Evolutionary conservation across 73 alveolate species (phyloP).

Genomic region (Paramecium tetraurelia): DNA sequence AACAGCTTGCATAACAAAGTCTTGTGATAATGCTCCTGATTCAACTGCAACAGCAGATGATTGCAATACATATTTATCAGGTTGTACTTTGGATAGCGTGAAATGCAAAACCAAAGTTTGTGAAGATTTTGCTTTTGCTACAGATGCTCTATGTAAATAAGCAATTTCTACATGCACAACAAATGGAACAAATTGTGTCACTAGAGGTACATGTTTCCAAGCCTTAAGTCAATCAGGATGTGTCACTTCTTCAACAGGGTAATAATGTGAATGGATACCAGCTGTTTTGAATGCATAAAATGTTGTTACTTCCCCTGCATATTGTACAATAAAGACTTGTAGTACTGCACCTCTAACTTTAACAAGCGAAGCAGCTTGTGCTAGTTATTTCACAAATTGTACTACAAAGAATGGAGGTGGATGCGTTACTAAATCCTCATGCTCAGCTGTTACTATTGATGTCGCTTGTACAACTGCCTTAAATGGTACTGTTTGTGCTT

Average conservation of each 20-base stretch:
- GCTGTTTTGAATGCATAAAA: not conserved
- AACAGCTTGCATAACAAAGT: not conserved
- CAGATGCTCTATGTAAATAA: not conserved
- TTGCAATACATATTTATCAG: not conserved
- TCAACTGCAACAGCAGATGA: not conserved
- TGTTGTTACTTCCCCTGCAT: not conserved
- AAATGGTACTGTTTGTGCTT: not conserved
- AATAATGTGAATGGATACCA: not conserved
- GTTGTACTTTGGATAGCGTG: not conserved
- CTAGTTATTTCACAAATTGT: not conserved
- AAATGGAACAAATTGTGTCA: not conserved
- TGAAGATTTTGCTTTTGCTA: not conserved
- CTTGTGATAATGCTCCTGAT: conserved; percentile 36
- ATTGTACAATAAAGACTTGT: not conserved
- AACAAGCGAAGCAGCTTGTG: not conserved
- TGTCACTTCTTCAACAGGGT: not conserved
- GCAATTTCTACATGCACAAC: not conserved
- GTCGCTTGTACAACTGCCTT: not conserved
- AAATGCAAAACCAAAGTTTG: not conserved
- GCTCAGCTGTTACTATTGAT: not conserved
- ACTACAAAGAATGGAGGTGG: not conserved
- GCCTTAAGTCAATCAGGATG: not conserved
- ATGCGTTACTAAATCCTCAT: not conserved
- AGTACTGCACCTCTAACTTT: not conserved
- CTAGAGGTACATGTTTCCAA: not conserved